phyloP scores from a whole-genome alignment of 2,329 filamentous ascomycete genomes.

The Chrysoporthe cubensis region DNA sequence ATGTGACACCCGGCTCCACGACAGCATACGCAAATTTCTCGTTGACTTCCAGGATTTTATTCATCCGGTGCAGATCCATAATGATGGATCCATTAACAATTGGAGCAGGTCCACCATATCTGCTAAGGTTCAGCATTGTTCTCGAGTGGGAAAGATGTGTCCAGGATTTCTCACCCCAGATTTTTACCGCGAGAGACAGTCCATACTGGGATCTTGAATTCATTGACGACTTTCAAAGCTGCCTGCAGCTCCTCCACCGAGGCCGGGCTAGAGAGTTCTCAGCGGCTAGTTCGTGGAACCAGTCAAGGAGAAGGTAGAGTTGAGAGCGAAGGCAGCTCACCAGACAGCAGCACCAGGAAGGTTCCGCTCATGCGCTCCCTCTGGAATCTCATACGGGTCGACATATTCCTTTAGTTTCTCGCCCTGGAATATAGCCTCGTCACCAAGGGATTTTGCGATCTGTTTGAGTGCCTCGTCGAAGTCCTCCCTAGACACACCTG shows the following conservation, averaged over 20 bases:
- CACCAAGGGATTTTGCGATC: conserved; percentile 41
- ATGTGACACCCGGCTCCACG: conserved; percentile 52
- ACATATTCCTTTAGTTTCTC: conserved; percentile 48
- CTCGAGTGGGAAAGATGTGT: background rate
- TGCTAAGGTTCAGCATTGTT: conserved; percentile 24
- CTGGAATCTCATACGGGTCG: conserved; percentile 50
- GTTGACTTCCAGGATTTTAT: conserved; percentile 49
- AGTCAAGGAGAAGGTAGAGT: background rate
- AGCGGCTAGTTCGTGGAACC: background rate
- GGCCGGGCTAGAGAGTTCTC: conserved; percentile 35
- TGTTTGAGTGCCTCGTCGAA: conserved; percentile 44
- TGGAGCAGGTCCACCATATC: conserved; percentile 54
- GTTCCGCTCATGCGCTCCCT: conserved; percentile 42
- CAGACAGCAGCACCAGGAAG: conserved; percentile 49
- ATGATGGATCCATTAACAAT: conserved; percentile 49
- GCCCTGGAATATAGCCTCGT: conserved; percentile 44
- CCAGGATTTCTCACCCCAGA: conserved; percentile 40
- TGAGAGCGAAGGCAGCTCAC: conserved; percentile 29
- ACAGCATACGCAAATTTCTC: conserved; percentile 49
- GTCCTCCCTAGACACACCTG: conserved; percentile 41
- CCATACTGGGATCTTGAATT: conserved; percentile 40
- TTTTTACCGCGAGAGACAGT: conserved; percentile 46
- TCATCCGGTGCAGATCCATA: conserved; percentile 50
- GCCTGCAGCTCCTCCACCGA: conserved; percentile 38
- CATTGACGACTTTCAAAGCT: conserved; percentile 41